Base-by-base conservation (phyloP, 1,284 basidiomycete species). In the Mycosarcoma maydis region DNA sequence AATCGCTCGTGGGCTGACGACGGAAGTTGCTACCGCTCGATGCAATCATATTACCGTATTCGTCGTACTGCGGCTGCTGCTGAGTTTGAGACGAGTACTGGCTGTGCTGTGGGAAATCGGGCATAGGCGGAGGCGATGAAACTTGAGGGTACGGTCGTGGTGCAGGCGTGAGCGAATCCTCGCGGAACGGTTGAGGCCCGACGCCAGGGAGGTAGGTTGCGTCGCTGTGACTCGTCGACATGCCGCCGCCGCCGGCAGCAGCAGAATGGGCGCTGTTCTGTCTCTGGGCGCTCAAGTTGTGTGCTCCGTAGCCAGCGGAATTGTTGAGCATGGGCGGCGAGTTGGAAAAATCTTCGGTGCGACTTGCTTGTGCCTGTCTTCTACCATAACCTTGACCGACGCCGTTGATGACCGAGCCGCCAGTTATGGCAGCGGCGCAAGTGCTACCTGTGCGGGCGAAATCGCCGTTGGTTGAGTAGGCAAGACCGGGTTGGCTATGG, bases 171-270 rank as follows among this genome's bases (percentile, higher is more conserved):
- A 54, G 46, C 38, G 54, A 52, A 20, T 30, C 66, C 11, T 76
- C 68, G 22, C 68, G 71, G 42, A 66, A 76, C 1, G 73, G 73
- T 47, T 76, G 73, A n/a, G 73, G 73, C 6, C 73, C 73, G 33
- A 58, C 49, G 24, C 68, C 72, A 7, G 73, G 73, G 8, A 62
- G 46, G 48, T 76, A 73, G 16, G 50, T 56, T 7, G 61, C 48
- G 19, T 66, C 61, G 24, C 39, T 49, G 19, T 46, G 51, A 14
- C 55, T 48, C 20, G 52, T 39, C 11, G 64, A 54, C 36, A 59
- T 36, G 13, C 43, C 41, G 24, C 20, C 41, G 32, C 36, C 37
- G 13, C 24, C 40, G n/a, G 43, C 42, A 19, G 43, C 42, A 19
- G 36, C 56, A 16, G 48, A 51, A 1, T 46, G 46, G 17, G 53